Percentiles rank a stretch among this genome's conserved stretches.
Evolutionary conservation across 371 early-diverging fungal genomes (phyloP).

Genomic region (Mucor lusitanicus): DNA sequence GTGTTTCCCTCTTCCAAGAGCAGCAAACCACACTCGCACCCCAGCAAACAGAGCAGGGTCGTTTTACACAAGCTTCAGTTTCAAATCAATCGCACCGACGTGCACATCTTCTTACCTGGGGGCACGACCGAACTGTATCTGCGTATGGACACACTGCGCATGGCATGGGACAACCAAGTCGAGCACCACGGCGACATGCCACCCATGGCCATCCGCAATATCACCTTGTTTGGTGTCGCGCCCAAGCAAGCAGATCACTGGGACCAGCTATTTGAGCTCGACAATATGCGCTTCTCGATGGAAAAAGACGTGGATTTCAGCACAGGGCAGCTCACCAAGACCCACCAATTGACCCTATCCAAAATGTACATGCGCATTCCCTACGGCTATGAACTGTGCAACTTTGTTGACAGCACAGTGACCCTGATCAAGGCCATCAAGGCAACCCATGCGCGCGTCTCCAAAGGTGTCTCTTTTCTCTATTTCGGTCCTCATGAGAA

Average conservation of each 20-base stretch:
- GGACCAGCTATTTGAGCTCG: conserved; percentile 13
- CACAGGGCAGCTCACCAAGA: background rate
- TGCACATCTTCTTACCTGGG: conserved; percentile 8
- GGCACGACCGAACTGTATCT: background rate
- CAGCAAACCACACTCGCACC: background rate
- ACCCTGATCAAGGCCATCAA: conserved; percentile 26
- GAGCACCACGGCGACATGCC: background rate
- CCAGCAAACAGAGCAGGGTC: background rate
- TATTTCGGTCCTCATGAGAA: conserved; percentile 11
- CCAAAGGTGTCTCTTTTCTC: background rate
- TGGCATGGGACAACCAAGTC: background rate
- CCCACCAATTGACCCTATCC: background rate
- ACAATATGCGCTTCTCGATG: conserved; percentile 18
- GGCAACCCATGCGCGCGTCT: conserved; percentile 17
- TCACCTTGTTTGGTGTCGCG: conserved; percentile 8
- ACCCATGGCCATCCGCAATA: conserved; percentile 3
- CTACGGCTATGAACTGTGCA: conserved; percentile 17
- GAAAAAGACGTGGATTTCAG: conserved; percentile 22
- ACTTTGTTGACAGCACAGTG: conserved; percentile 19
- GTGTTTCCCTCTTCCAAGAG: background rate
- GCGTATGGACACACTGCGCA: conserved; percentile 1
- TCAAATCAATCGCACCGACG: conserved; percentile 7
- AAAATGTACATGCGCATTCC: conserved; percentile 22
- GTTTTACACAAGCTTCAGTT: background rate
- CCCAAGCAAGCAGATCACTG: conserved; percentile 1